phyloP scores from a whole-genome alignment of 1,284 basidiomycete species.

The Ustilago loliicola region DNA sequence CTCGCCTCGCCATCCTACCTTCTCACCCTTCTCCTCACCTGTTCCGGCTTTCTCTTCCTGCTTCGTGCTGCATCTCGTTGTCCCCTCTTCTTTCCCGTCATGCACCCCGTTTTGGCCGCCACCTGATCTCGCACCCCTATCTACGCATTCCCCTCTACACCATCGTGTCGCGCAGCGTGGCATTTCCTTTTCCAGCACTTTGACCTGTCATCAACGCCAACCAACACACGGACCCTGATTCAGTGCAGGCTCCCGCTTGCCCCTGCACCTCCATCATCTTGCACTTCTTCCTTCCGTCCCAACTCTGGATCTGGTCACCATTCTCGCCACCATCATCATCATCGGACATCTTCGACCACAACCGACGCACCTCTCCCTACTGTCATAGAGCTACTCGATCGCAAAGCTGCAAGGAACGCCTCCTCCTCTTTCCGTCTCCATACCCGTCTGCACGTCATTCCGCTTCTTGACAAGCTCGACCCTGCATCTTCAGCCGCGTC shows the following conservation, averaged over 20 bases:
- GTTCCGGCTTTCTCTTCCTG: not conserved
- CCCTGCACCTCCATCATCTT: slow-evolving; percentile 10
- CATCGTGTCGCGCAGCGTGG: slow-evolving; percentile 1
- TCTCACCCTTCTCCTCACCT: not conserved
- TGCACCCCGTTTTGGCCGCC: slow-evolving; percentile 10
- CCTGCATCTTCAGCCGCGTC: slow-evolving; percentile 14
- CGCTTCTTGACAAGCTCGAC: slow-evolving; percentile 8
- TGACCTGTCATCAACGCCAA: not conserved
- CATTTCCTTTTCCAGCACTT: not conserved
- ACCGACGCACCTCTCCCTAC: not conserved
- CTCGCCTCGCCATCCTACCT: not conserved
- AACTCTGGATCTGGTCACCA: not conserved
- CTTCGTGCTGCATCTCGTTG: slow-evolving; percentile 10
- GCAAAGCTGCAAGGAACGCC: not conserved
- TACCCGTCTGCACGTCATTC: not conserved
- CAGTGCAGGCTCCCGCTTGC: slow-evolving; percentile 1
- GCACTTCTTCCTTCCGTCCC: not conserved
- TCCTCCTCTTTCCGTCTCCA: not conserved
- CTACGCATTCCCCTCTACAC: not conserved
- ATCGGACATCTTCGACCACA: not conserved
- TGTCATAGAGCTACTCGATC: not conserved
- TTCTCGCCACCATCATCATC: not conserved
- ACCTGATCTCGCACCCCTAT: not conserved
- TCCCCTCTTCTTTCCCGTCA: slow-evolving; percentile 1
- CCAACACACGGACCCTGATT: slow-evolving; percentile 15